These are phyloP conservation scores for Saccharomycopsis selenospora DNA, from an alignment of 805 yeast genomes.

Conservation along the genomic window DNA sequence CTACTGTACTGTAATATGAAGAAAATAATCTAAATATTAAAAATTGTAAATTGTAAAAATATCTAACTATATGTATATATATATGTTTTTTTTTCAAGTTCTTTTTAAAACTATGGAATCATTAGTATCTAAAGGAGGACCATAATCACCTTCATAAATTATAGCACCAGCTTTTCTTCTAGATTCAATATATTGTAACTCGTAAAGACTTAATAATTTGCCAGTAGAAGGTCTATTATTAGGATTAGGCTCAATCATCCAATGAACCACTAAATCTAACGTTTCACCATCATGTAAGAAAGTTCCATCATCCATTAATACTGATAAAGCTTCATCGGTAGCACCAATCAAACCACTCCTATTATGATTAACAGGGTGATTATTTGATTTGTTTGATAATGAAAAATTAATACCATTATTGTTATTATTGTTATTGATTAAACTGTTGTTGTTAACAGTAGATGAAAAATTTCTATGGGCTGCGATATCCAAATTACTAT, in stretches of 20 bases:
- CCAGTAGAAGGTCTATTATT: constrained; percentile 72
- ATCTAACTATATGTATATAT: too few relatives aligned
- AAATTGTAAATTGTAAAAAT: too few relatives aligned
- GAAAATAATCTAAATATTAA: too few relatives aligned
- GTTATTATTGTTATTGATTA: too few relatives aligned
- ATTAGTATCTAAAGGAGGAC: constrained; percentile 41
- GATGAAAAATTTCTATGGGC: neutral
- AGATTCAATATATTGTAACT: constrained; percentile 68
- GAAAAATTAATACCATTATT: too few relatives aligned
- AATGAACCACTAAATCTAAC: constrained; percentile 71
- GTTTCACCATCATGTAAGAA: constrained; percentile 71
- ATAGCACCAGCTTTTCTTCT: constrained; percentile 89
- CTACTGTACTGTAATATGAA: too few relatives aligned
- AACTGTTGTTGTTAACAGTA: neutral
- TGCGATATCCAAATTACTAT: neutral
- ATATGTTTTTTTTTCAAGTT: too few relatives aligned
- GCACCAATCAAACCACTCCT: neutral
- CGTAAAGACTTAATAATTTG: constrained; percentile 57
- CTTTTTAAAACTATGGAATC: constrained; percentile 6
- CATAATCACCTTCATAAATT: constrained; percentile 90
- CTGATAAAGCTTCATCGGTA: neutral
- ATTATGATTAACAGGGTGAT: too few relatives aligned
- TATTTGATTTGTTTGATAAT: neutral
- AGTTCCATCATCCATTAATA: constrained; percentile 23
- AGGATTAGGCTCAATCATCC: constrained; percentile 88